A percentile compares a stretch with the other conserved stretches of the same genome.
Conservation (phyloP, 192 early-diverging fungal species). For the Linnemannia zychae region DNA sequence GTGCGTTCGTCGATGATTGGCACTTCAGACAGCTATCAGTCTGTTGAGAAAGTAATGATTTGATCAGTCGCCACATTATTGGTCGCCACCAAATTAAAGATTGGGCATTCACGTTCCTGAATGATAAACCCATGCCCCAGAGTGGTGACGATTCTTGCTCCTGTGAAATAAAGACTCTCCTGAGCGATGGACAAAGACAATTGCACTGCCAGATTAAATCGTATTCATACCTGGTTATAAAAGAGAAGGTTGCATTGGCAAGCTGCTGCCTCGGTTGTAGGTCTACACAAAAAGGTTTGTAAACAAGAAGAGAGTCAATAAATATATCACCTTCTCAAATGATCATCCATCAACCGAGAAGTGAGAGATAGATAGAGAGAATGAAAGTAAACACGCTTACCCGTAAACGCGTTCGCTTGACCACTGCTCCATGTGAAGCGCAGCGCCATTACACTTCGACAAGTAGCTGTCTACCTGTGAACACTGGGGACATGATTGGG, state of each 20-base stretch:
- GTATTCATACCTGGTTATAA: constrained; percentile 25
- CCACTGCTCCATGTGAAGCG: constrained; percentile 21
- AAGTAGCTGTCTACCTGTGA: constrained; percentile 5
- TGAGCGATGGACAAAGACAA: background rate
- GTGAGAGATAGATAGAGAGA: too few relatives aligned
- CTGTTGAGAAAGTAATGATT: background rate
- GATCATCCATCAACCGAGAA: too few relatives aligned
- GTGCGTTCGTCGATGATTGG: constrained; percentile 10
- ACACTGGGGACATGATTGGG: constrained; percentile 33
- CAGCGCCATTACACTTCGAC: background rate
- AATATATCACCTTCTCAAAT: too few relatives aligned
- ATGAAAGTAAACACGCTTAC: too few relatives aligned
- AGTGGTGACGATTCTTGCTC: too few relatives aligned
- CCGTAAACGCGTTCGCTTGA: constrained; percentile 25
- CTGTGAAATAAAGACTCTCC: too few relatives aligned
- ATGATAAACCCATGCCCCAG: background rate
- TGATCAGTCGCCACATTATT: background rate
- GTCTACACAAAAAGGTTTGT: background rate
- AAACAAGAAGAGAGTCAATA: background rate
- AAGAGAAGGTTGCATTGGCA: constrained; percentile 38
- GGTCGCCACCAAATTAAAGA: background rate
- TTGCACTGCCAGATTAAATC: too few relatives aligned
- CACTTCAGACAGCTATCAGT: constrained; percentile 7
- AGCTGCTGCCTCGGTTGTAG: background rate
- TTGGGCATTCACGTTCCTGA: background rate